Percentiles rank a stretch among this genome's conserved stretches.
Evolutionary conservation across 257 asterid species (phyloP).

Genomic region (Coffea canephora): DNA sequence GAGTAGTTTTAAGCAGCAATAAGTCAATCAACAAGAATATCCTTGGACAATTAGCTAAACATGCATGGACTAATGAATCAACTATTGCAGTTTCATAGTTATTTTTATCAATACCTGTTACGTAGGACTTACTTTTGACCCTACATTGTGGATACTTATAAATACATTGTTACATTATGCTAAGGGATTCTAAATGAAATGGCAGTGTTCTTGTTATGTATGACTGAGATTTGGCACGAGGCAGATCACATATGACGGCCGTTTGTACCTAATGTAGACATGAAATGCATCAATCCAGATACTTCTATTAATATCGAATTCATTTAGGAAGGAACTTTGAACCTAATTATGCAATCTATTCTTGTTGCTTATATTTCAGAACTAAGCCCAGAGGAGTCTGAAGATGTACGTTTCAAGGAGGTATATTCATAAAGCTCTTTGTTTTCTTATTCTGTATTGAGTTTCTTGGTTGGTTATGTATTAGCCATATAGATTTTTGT

Average conservation of each 20-base stretch:
- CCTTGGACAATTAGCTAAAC: background rate
- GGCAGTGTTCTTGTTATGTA: background rate
- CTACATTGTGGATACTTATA: too few species aligned
- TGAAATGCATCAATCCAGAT: background rate
- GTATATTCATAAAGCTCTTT: constrained; percentile 27
- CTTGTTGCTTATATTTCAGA: constrained; percentile 39
- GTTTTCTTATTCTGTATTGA: background rate
- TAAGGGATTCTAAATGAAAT: background rate
- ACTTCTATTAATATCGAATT: background rate
- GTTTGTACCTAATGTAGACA: background rate
- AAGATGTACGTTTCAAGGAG: constrained; percentile 74
- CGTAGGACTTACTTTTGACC: background rate
- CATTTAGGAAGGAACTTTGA: background rate
- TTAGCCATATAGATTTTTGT: background rate
- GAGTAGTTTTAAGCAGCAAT: too few species aligned
- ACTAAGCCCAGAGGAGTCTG: constrained; percentile 68
- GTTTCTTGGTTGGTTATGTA: background rate
- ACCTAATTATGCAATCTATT: background rate
- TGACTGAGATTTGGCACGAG: background rate
- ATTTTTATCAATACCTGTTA: background rate
- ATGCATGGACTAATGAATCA: background rate
- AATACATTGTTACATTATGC: too few species aligned
- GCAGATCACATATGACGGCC: background rate
- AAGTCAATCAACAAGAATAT: background rate
- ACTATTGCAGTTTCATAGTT: background rate